Percentiles rank a stretch among this genome's conserved stretches.
Evolutionary conservation across 257 asterid genomes (phyloP).

Genomic region (Verbascum thapsus): DNA sequence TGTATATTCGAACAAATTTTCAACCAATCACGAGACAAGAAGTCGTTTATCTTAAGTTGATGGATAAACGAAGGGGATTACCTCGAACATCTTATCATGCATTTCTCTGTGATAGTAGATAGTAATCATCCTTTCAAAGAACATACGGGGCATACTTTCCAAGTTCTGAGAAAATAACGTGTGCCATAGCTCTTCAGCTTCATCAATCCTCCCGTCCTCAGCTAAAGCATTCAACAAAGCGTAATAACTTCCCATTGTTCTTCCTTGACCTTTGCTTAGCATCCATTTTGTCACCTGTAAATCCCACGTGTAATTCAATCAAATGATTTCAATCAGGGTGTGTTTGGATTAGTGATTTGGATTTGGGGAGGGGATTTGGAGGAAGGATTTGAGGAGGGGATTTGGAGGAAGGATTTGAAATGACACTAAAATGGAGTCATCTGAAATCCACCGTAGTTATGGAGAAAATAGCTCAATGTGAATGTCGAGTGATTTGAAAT

Average conservation of each 20-base stretch:
- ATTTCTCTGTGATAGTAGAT: constrained; percentile 67
- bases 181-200: constrained; percentile 89
- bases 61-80: constrained; percentile 31
- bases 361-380: too few relatives aligned
- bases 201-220: constrained; percentile 89
- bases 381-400: too few relatives aligned
- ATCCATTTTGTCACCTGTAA: constrained; percentile 90
- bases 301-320: constrained; percentile 11
- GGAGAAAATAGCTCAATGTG: too few relatives aligned
- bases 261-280: constrained; percentile 96
- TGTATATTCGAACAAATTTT: neutral
- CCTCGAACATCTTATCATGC: constrained; percentile 93
- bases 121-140: constrained; percentile 83
- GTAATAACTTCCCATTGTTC: constrained; percentile 97
- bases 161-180: constrained; percentile 70
- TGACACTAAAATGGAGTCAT: too few relatives aligned
- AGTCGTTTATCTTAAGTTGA: neutral
- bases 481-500: too few relatives aligned
- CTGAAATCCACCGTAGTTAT: too few relatives aligned
- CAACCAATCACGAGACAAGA: neutral
- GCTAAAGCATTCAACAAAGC: constrained; percentile 78
- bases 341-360: too few relatives aligned
- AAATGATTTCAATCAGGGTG: constrained; percentile 22
- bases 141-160: constrained; percentile 89
- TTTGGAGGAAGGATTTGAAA: too few relatives aligned